A percentile compares a stretch with the other conserved stretches of the same genome.
These are phyloP conservation scores for Plasmodium adleri DNA, from an alignment of 169 alveolate species.

Conservation along the genomic window DNA sequence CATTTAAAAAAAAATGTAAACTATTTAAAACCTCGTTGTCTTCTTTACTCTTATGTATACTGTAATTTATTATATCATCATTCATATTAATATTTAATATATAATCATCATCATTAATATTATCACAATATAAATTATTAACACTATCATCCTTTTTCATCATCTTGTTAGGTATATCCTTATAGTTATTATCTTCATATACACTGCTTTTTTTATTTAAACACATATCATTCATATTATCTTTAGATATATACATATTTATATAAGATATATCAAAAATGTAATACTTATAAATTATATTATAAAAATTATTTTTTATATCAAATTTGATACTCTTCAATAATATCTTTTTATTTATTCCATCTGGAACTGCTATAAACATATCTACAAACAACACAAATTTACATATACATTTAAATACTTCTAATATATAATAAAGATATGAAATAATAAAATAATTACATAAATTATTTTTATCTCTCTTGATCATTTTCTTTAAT, in stretches of 20 bases:
- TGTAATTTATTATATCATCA: background rate
- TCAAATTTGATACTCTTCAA: constrained; percentile 36
- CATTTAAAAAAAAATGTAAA: constrained; percentile 41
- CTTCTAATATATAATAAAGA: constrained; percentile 49
- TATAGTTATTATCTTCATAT: background rate
- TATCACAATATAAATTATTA: background rate
- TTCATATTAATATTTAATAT: constrained; percentile 49
- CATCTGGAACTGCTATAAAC: constrained; percentile 41
- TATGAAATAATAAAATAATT: constrained; percentile 48
- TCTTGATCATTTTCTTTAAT: constrained; percentile 1
- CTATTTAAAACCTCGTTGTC: constrained; percentile 1
- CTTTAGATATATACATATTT: constrained; percentile 6
- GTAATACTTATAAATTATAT: constrained; percentile 5
- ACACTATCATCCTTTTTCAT: background rate
- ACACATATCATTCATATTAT: background rate
- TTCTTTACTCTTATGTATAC: background rate
- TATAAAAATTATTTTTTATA: constrained; percentile 11
- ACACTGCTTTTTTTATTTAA: background rate
- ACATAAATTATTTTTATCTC: constrained; percentile 10
- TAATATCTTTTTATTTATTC: constrained; percentile 29
- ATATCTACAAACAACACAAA: constrained; percentile 27
- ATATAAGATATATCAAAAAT: constrained; percentile 38
- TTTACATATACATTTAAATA: constrained; percentile 31
- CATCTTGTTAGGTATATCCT: background rate
- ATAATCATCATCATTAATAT: constrained; percentile 28